These are phyloP conservation scores for Stephanodiscus minutulus DNA, from an alignment of 108 stramenopile species.

Conservation along the genomic window DNA sequence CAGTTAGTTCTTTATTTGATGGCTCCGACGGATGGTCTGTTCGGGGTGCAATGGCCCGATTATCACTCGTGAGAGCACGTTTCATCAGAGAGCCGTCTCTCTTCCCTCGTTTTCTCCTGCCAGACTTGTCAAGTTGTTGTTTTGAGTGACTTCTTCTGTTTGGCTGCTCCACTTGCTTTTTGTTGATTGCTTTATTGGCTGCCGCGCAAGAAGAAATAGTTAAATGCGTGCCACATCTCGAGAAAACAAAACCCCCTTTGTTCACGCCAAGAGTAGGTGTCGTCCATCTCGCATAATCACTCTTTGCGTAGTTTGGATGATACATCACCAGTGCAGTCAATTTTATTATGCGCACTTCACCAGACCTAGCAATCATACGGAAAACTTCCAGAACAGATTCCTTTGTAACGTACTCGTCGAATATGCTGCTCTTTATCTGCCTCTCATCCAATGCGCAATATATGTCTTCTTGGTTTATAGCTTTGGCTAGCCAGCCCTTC, in stretches of 20 bases:
- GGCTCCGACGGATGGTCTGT: background rate
- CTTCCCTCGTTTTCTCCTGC: too few relatives aligned
- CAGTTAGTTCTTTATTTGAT: background rate
- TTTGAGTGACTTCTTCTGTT: too few relatives aligned
- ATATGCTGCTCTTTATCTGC: conserved; percentile 57
- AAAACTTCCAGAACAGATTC: conserved; percentile 55
- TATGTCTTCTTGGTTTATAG: conserved; percentile 72
- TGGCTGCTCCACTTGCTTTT: too few relatives aligned
- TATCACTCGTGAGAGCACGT: background rate
- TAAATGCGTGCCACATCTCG: background rate
- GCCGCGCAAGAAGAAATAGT: background rate
- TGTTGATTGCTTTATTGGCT: too few relatives aligned
- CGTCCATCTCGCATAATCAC: background rate
- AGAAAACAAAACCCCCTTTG: conserved; percentile 42
- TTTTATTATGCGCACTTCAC: conserved; percentile 64
- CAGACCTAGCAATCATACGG: conserved; percentile 54
- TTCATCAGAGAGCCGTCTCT: too few relatives aligned
- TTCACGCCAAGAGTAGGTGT: conserved; percentile 33
- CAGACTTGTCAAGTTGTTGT: too few relatives aligned
- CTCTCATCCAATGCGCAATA: conserved; percentile 72
- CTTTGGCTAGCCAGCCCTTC: conserved; percentile 70
- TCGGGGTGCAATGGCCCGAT: background rate
- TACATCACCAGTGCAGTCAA: conserved; percentile 36
- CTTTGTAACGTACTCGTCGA: conserved; percentile 58
- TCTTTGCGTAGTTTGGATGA: conserved; percentile 33